Evolutionary conservation across 2,329 filamentous ascomycete species (phyloP), one percentile per base, ranked within the genome.

Genomic region (Colletotrichum sp.): DNA sequence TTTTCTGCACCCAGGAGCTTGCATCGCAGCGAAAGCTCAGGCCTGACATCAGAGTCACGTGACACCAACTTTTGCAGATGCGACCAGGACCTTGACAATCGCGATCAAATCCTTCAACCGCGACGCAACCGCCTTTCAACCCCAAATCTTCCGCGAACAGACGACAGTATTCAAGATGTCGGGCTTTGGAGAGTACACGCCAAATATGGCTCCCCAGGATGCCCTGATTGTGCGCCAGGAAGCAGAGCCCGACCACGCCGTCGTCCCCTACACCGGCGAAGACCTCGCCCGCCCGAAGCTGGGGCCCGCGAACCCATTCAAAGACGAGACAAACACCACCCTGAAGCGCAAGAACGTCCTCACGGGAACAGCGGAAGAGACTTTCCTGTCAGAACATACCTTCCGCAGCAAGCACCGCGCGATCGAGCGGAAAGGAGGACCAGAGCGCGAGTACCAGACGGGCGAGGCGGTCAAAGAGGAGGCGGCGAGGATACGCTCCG

Each of bases 401-500:
- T 99, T 99, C 83, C 92, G 95, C 79, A 92, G 91, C 81, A 96
- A 97, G 78, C 96, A 98, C 83, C 93, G 95, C 73, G 96, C 95
- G 3, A 91, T 97, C 76, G 93, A 96, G 83, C 90, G 94, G 77
- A 91, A 80, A 83, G 93, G 85, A 78, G 90, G 91, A 77, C 85
- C 90, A 1, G 88, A 89, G 78, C 84, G 90, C 70, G 90, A 93
- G 79, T 88, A 88, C 76, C 88, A 91, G 79, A 89, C 87, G 21
- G 88, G 88, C 30, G 81, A 83, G 24, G 84, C 92, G 15, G 87
- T 91, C 32, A 98, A 97, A 84, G 94, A 94, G 78, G 91, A 93
- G 72, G 92, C 93, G 7, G 92, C 91, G 48, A 88, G 88, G 74
- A 87, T 95, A 83, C 89, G 94, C 64, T 88, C 93, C n/a, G 94